Evolutionary conservation across 371 early-diverging fungal species (phyloP), one percentile per base, ranked within the genome.

Genomic region (Actinomortierella ambigua): DNA sequence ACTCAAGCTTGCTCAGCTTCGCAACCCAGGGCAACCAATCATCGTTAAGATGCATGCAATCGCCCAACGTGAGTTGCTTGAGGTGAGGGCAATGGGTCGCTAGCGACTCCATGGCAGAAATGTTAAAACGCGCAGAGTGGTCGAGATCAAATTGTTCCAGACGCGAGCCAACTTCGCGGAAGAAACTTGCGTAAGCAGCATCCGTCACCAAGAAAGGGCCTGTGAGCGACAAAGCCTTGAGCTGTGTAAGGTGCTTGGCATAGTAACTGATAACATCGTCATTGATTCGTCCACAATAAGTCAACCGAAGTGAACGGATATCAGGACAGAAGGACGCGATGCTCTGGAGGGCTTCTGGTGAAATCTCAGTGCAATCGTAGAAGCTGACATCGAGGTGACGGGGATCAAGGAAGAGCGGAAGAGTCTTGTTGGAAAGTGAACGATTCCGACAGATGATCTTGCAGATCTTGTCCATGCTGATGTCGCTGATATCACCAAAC

Each of bases 321-420:
- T 76, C 77, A 11, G 89, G 85, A 50, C 90, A 90, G 54, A 88
- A 79, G n/a, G 82, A 70, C 2, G 89, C 82, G 46, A 96, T 81
- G 53, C 81, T 81, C 18, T 61, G 56, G 2, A 95, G 65, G 1
- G 81, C 86, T 9, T 55, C 57, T 1, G 81, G 81, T 23, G 81
- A 79, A 40, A 96, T 79, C 9, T 84, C 85, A 7, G 95, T 89
- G 61, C 94, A 93, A 57, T 96, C 96, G 75, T 87, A 94, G 15
- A 96, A 79, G 13, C 79, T 60, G 8, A 96, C 54, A 0, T 78
- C 66, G 1, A 62, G 67, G 41, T 85, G 81, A 3, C 71, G 63
- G 0, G 92, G 83, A 1, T 89, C 88, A 59, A 93, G 71, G 59
- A 96, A 95, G 40, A 96, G 77, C 14, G 79, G 71, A 26, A 93